Base-by-base conservation (phyloP, 2,329 filamentous ascomycete species). In the Fusarium musae region DNA sequence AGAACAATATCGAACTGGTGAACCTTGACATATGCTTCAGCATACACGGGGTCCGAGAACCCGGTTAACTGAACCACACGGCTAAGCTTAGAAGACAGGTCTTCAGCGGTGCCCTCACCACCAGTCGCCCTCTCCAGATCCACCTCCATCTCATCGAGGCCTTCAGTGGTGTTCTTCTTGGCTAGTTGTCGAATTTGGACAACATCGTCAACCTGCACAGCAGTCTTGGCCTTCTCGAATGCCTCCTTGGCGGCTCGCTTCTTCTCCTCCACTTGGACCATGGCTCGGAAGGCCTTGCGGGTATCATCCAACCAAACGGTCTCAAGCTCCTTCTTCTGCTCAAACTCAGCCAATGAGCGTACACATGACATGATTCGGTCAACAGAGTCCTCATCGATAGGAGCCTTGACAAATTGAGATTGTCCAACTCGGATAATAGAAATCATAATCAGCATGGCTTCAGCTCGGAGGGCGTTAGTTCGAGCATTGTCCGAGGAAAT, bases 391-490 rank as follows among this genome's bases (percentile, higher is more conserved):
- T 99, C 96, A 72, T 99, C 96, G 73, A 99, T 98, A 5, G 95
- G 93, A 3, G 94, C 93, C 86, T 98, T 98, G 80, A 97, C 96
- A 77, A 99, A 99, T 73, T 97, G 94, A n/a, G 96, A 98, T 84
- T 99, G 96, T 44, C 96, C 96, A 69, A 98, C 96, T 56, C 96
- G 95, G 75, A 99, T 94, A 76, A 99, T 97, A 9, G 96, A 98
- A 77, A 99, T 97, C 95, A 98, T 97, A 81, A 99, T 98, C 59
- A 99, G 89, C 96, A 99, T 99, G 49, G 96, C 96, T 83, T 99
- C 96, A 7, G 96, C 96, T 56, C 94, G 93, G 32, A 99, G 89
- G 36, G 96, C 95, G 78, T 99, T 99, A 36, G 96, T 98, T 43
- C 96, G 92, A 47, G 93, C 93, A 47, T 88, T 84, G 78, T 98